Base-by-base conservation (phyloP, 116 monocot genomes). In the Zostera marina region DNA sequence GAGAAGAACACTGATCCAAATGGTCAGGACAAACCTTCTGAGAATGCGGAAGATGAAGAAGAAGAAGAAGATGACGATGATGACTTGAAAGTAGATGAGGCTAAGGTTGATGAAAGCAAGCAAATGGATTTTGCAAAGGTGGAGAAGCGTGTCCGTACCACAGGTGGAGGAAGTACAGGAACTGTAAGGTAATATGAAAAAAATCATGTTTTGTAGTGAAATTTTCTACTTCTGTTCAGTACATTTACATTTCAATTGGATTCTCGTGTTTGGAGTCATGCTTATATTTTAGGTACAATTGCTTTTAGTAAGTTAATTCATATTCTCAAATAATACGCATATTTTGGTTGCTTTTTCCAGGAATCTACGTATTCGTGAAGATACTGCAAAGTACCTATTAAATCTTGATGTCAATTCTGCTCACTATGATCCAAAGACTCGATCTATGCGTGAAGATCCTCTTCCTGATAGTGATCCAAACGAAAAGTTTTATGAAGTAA, bases 121-220 rank as follows among this genome's bases (percentile, higher is more conserved):
- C 96, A 89, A 39, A 89, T 96, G 89, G 96, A 96, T 58, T 96
- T 96, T 73, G 96, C 96, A 9, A 96, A 89, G 64, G 89, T 96
- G 21, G 96, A 96, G 74, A 96, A 96, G 55, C 84, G 89, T 80
- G 96, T 89, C 1, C 79, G 89, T 9, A 96, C 96, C 2, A 96
- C 96, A 8, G 96, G 89, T 66, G 89, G 96, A 70, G 96, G 96
- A 51, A 96, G 96, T 66, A 96, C 96, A 8, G 96, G 96, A 72
- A 96, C 96, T 57, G 96, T 96, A 24, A 93, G 91, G 91, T 85
- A 68, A 43, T 44, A 38, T 2, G 1, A 32, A 32, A 5, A 32
- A 32, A 32, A 32, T 32, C 1, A 3, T 32, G 32, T 32, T 0
- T 32, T 32, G 32, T 32, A 3, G 32, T 32, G 32, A 32, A 3